Conservation (phyloP, 1,139 yeast species). For the Suhomyces wounanorum region DNA sequence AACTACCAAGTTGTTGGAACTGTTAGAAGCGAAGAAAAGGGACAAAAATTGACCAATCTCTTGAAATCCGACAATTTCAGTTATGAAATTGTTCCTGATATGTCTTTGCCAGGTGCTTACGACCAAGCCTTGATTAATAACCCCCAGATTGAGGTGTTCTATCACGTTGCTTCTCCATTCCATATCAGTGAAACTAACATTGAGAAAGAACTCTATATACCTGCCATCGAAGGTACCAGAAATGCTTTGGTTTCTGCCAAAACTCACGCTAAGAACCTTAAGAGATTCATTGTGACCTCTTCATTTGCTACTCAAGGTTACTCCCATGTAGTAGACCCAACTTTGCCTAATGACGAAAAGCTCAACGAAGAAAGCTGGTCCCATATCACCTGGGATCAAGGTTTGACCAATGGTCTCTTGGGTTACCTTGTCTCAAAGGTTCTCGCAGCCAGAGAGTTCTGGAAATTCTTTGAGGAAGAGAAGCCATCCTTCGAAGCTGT, state of each 20-base stretch:
- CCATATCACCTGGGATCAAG: not conserved
- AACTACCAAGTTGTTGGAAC: slow-evolving; percentile 46
- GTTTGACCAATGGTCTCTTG: not conserved
- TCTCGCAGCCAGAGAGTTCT: not conserved
- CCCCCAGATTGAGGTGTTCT: not conserved
- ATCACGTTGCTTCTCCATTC: slow-evolving; percentile 1
- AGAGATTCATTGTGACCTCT: slow-evolving; percentile 1
- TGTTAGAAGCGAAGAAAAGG: slow-evolving; percentile 37
- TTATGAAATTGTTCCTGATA: not conserved
- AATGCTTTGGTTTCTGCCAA: not conserved
- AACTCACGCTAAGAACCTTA: slow-evolving; percentile 1
- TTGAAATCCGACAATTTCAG: slow-evolving; percentile 11
- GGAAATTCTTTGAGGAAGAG: not conserved
- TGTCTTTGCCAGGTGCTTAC: slow-evolving; percentile 12
- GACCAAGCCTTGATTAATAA: not conserved
- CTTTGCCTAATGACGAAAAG: not conserved
- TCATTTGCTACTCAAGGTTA: not conserved
- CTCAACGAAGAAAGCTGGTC: slow-evolving; percentile 1
- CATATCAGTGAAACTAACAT: not conserved
- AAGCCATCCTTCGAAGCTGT: slow-evolving; percentile 1
- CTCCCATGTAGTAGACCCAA: not conserved
- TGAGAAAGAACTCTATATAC: not conserved
- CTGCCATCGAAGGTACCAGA: not conserved
- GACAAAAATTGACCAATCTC: slow-evolving; percentile 26
- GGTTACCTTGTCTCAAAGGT: slow-evolving; percentile 1